A percentile compares a stretch with the other conserved stretches of the same genome.
Evolutionary conservation across 441 rosid genomes (phyloP).

Genomic region (Kokia cookei): DNA sequence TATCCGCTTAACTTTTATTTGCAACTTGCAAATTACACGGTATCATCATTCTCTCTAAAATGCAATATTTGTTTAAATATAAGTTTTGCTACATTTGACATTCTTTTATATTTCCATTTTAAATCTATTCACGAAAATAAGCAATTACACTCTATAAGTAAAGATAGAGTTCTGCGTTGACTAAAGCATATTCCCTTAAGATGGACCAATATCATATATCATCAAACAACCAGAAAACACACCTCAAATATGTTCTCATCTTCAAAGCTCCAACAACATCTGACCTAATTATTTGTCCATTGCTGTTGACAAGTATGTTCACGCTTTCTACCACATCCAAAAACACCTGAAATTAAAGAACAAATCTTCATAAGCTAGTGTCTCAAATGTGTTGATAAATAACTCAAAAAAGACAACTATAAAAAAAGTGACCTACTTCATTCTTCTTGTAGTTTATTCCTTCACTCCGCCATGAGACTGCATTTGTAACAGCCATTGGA

Average conservation of each 20-base stretch:
- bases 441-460: constrained; percentile 91
- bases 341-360: constrained; percentile 62
- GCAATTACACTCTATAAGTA: background rate
- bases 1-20: background rate
- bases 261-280: constrained; percentile 98
- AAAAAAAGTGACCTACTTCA: constrained; percentile 47
- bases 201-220: background rate
- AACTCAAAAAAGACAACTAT: background rate
- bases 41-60: constrained; percentile 2
- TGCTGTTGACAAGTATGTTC: constrained; percentile 95
- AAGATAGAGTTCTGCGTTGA: background rate
- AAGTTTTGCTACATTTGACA: background rate
- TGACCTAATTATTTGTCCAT: constrained; percentile 92
- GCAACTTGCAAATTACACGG: background rate
- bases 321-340: constrained; percentile 96
- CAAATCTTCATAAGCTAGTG: constrained; percentile 9
- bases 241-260: constrained; percentile 99
- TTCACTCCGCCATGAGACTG: constrained; percentile 99
- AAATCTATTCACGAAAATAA: background rate
- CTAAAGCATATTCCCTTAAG: constrained; percentile 5
- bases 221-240: constrained; percentile 9
- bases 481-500: constrained; percentile 99
- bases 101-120: background rate
- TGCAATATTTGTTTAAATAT: background rate
- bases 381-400: constrained; percentile 9